These are phyloP conservation scores for Brachypodium distachyon DNA, from an alignment of 202 grass and related monocot species.

Conservation along the genomic window DNA sequence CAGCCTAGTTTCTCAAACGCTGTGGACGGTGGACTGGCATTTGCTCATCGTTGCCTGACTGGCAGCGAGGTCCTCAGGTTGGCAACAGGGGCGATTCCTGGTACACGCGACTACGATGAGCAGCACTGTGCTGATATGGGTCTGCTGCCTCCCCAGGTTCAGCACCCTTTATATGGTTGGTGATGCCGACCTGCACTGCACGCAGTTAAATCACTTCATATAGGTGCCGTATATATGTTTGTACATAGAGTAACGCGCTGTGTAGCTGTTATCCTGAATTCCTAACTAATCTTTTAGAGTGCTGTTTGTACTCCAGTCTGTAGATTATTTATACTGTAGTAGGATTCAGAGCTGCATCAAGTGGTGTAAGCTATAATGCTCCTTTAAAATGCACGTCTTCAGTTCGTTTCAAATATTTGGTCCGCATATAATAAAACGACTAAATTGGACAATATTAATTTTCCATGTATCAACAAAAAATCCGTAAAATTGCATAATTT, in stretches of 20 bases:
- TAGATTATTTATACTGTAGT: too few species aligned
- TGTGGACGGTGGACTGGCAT: slow-evolving; percentile 59
- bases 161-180: slow-evolving; percentile 53
- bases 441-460: too few species aligned
- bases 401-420: too few species aligned
- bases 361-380: too few species aligned
- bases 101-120: slow-evolving; percentile 54
- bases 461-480: too few species aligned
- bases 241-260: neutral
- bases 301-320: too few species aligned
- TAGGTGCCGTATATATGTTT: neutral
- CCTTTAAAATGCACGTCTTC: too few species aligned
- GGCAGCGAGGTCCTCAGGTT: slow-evolving; percentile 67
- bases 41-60: slow-evolving; percentile 72
- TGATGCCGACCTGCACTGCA: neutral
- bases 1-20: slow-evolving; percentile 31
- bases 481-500: too few species aligned
- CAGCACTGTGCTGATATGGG: slow-evolving; percentile 56
- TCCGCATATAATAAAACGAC: too few species aligned
- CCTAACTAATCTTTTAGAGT: neutral
- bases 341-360: too few species aligned
- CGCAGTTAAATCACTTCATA: neutral
- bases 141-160: slow-evolving; percentile 54
- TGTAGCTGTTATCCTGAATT: neutral
- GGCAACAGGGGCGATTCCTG: slow-evolving; percentile 58